A percentile compares a stretch with the other conserved stretches of the same genome.
Conservation (phyloP, 495 filamentous ascomycete genomes). For the Beverwykella pulmonaria region DNA sequence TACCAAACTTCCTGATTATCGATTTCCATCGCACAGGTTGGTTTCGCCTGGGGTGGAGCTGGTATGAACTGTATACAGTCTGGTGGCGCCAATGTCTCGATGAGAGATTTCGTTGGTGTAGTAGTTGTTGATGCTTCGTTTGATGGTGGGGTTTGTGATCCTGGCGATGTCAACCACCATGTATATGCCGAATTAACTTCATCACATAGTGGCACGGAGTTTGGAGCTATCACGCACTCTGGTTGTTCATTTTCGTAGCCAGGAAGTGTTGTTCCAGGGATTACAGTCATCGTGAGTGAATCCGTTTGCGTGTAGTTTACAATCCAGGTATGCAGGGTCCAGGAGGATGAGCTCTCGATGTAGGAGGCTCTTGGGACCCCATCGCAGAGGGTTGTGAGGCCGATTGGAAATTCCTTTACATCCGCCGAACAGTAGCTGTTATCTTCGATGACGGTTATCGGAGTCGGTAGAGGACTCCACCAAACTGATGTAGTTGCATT, state of each 20-base stretch:
- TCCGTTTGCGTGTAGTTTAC: slow-evolving; percentile 21
- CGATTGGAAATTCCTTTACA: slow-evolving; percentile 10
- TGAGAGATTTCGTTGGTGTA: slow-evolving; percentile 19
- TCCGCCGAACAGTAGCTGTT: slow-evolving; percentile 14
- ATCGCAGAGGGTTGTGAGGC: slow-evolving; percentile 18
- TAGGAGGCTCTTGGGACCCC: slow-evolving; percentile 14
- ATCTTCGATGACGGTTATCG: slow-evolving; percentile 18
- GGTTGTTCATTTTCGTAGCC: slow-evolving; percentile 23
- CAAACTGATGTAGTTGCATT: slow-evolving; percentile 25
- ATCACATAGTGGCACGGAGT: slow-evolving; percentile 18
- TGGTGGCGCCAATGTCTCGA: slow-evolving; percentile 17
- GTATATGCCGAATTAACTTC: slow-evolving; percentile 19
- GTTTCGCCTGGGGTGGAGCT: slow-evolving; percentile 12
- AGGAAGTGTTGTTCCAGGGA: slow-evolving; percentile 16
- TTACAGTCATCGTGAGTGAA: slow-evolving; percentile 8
- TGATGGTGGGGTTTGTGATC: slow-evolving; percentile 12
- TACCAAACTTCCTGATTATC: slow-evolving; percentile 18
- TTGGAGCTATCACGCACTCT: slow-evolving; percentile 21
- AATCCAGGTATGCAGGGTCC: slow-evolving; percentile 9
- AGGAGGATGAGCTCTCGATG: slow-evolving; percentile 12
- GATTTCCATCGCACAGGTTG: slow-evolving; percentile 16
- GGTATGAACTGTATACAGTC: slow-evolving; percentile 19
- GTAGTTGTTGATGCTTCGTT: slow-evolving; percentile 9
- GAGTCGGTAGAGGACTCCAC: slow-evolving; percentile 13
- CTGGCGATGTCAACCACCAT: slow-evolving; percentile 17